Evolutionary conservation across 2,329 filamentous ascomycete species (phyloP).

Genomic region (Fusarium duplospermum): DNA sequence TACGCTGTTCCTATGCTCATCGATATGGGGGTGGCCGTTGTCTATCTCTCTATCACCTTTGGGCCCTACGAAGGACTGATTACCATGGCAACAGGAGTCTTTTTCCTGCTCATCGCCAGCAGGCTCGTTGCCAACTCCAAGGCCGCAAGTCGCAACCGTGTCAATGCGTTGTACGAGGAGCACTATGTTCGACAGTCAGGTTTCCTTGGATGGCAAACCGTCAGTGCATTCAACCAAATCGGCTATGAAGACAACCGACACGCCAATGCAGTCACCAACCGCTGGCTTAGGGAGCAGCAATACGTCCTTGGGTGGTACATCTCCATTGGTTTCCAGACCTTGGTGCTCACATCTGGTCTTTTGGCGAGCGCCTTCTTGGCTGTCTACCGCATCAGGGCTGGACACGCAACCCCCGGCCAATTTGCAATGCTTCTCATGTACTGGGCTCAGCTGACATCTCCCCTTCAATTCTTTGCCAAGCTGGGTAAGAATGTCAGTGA

Average conservation of each 20-base stretch:
- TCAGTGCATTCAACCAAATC: conserved; percentile 70
- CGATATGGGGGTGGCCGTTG: conserved; percentile 68
- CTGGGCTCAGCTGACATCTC: conserved; percentile 78
- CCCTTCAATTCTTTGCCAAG: conserved; percentile 75
- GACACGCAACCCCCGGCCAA: conserved; percentile 70
- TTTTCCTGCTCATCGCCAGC: conserved; percentile 67
- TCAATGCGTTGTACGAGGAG: conserved; percentile 66
- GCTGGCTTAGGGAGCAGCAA: conserved; percentile 53
- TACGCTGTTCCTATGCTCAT: conserved; percentile 69
- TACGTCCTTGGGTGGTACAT: conserved; percentile 58
- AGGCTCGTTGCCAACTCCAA: conserved; percentile 64
- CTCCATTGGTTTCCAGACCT: conserved; percentile 67
- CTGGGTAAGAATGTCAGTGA: conserved; percentile 67
- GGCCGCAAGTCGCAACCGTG: conserved; percentile 60
- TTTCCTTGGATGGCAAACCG: conserved; percentile 69
- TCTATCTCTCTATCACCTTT: conserved; percentile 69
- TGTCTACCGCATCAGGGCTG: conserved; percentile 74
- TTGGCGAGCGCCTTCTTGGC: conserved; percentile 71
- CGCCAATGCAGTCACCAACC: conserved; percentile 59
- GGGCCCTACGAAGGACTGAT: conserved; percentile 73
- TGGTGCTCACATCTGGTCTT: conserved; percentile 77
- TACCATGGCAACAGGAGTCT: conserved; percentile 66
- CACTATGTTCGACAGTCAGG: conserved; percentile 66
- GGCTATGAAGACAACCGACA: conserved; percentile 67
- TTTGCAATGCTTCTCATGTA: conserved; percentile 80